Evolutionary conservation across 306 rosid species (phyloP), one percentile per base, ranked within the genome.

Genomic region (Prunus mume): DNA sequence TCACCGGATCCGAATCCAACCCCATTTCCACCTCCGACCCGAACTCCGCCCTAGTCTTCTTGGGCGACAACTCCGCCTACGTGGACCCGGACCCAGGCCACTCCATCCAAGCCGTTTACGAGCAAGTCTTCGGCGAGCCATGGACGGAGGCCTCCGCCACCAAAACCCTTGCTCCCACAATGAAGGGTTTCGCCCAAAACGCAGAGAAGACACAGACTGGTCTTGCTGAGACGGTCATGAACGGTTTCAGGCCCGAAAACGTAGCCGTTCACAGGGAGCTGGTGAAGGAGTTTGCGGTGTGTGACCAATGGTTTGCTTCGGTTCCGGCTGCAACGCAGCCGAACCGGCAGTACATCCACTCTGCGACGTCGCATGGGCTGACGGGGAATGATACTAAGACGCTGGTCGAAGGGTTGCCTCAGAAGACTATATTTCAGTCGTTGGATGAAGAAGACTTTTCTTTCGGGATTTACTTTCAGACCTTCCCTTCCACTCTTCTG

Each of bases 51-150:
- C 76, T 73, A 34, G 34, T 91, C 56, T 25, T 64, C 61, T 91
- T 85, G 62, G 22, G 66, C 0, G 82, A 89, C 60, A 46, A 1
- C 5, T 82, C 98, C n/a, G 87, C 69, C 3, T 91, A 61, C 63
- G 95, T 91, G 0, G 95, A 85, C 77, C 90, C 90, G 5, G 95
- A 93, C 25, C 98, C 97, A 0, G 98, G 96, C 24, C 97, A 91
- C 80, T 86, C 93, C 1, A 28, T 93, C 56, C 88, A 89, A 70
- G 97, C 81, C 64, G 78, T 93, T 19, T 88, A 89, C 68, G 98
- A 93, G 88, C 98, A 93, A 74, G 57, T 91, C 12, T 91, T 89
- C 66, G 98, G 93, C 2, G 86, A 93, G 73, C 88, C 86, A 0
- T 93, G 95, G 95, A 86, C 80, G 3, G 85, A 82, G 65, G 83